Conservation (phyloP, 345 rosid species). For the Melastoma malabathricum region DNA sequence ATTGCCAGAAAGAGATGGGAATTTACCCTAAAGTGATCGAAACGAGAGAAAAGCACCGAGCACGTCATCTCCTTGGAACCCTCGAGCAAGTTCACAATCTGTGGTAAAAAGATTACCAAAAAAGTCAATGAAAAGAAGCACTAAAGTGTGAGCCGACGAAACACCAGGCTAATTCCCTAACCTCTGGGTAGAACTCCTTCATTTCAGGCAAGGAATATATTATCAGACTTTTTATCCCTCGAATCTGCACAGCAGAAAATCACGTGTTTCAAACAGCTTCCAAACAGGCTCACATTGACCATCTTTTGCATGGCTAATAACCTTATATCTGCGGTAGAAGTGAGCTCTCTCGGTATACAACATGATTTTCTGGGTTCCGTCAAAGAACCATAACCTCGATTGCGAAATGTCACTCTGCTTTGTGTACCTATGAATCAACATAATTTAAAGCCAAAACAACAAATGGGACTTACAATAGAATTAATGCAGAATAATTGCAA, state of each 20-base stretch:
- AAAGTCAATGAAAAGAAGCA: neutral
- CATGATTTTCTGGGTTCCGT: conserved; percentile 60
- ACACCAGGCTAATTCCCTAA: conserved; percentile 2
- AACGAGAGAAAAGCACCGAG: conserved; percentile 66
- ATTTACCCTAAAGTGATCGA: conserved; percentile 60
- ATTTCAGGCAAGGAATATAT: conserved; percentile 85
- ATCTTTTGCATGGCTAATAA: conserved; percentile 6
- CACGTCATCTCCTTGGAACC: conserved; percentile 52
- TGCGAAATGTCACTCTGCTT: conserved; percentile 64
- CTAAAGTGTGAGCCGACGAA: neutral
- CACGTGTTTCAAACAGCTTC: neutral
- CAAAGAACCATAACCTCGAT: conserved; percentile 61
- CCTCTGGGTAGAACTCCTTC: conserved; percentile 94
- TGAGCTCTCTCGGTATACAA: conserved; percentile 84
- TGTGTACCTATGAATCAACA: conserved; percentile 37
- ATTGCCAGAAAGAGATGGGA: neutral
- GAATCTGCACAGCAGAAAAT: conserved; percentile 40
- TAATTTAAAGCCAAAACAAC: neutral
- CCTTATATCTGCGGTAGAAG: conserved; percentile 89
- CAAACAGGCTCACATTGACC: neutral
- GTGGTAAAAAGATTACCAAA: conserved; percentile 11
- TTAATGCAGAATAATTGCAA: conserved; percentile 1
- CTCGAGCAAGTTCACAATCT: conserved; percentile 87
- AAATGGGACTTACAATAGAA: no score
- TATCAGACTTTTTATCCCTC: conserved; percentile 69